Evolutionary conservation across 305 asterid species (phyloP), one percentile per base, ranked within the genome.

Genomic region (Petunia hybrid): DNA sequence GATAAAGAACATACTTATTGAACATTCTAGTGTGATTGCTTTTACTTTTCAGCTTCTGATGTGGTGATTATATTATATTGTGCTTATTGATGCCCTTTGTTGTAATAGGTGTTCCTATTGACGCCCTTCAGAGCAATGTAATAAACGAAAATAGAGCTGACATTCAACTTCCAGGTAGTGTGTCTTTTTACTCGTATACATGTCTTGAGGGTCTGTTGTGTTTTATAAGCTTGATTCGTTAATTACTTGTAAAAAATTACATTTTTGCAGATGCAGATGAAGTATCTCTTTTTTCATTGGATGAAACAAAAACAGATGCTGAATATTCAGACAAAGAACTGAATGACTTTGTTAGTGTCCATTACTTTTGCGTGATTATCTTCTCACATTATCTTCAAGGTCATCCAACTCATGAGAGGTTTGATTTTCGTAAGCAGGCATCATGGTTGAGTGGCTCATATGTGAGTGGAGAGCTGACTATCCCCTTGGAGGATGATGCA

Each of bases 401-500:
- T 69, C 76, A 41, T 79, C 67, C 60, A 68, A 80, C 56, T 83
- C 79, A 74, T 74, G 39, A 66, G 83, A 75, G 76, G n/a, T 48
- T 75, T 85, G 48, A 35, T 53, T 8, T 76, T 35, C 75, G 81
- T 57, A 70, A 31, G 35, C 84, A 97, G 99, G 98, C 98, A 59
- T 89, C 94, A 82, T 90, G 91, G 94, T 80, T 94, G 86, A 97
- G 98, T 66, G 99, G 98, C 84, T 89, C 99, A 65, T 97, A 97
- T 84, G 84, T 82, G 79, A 89, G 87, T 83, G 98, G 98, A 88
- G 92, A 89, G 87, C 85, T 97, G 77, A 81, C 87, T 82, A 71
- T 94, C 84, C 96, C 98, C 56, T 63, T 81, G 86, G 89, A 88
- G 9, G 82, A 88, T 81, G 93, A 92, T 16, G 90, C 86, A 81